Base-by-base conservation (phyloP, 1,139 yeast genomes). In the Eremothecium sinecaudum region DNA sequence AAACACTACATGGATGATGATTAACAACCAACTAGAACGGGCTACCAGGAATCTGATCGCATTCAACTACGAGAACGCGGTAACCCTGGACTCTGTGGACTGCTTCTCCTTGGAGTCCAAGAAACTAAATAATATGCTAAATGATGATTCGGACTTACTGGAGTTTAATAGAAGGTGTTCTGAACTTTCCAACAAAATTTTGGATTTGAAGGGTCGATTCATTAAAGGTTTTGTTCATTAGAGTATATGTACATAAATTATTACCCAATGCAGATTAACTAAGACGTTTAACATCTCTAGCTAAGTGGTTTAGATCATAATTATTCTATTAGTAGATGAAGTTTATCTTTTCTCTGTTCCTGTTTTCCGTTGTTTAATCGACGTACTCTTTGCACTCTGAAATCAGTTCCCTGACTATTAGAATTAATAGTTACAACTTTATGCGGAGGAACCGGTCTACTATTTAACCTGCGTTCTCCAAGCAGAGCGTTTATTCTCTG, bases 1-100 rank as follows among this genome's bases (percentile, higher is more conserved):
- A n/a, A 29, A 13, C 33, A 29, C 47, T 57, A 57, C 58, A 56
- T 44, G 67, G 65, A 22, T 61, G 49, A 41, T 58, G 47, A 15
- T 63, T 30, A 48, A 26, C 18, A 33, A 35, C 5, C 42, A 40
- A 23, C 33, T 52, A 15, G 31, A 42, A 17, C 39, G 37, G n/a
- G 31, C 35, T 5, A 39, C 37, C 11, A 28, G 25, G 13, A 34
- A 37, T 13, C 24, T 51, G 18, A 32, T 40, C 10, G 33, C 39
- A 5, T 46, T 39, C 29, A 45, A 41, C 26, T 30, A 23, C 7
- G 24, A 31, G 6, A 26, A 38, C 13, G 29, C 24, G 4, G 26
- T 16, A 4, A 16, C 34, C 11, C 24, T 43, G 4, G 33, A 33
- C 11, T 26, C 32, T 10, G 33, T 40, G 24, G 50, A 49, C 9